Base-by-base conservation (phyloP, 1,284 basidiomycete genomes). In the Boletus coffeatus region DNA sequence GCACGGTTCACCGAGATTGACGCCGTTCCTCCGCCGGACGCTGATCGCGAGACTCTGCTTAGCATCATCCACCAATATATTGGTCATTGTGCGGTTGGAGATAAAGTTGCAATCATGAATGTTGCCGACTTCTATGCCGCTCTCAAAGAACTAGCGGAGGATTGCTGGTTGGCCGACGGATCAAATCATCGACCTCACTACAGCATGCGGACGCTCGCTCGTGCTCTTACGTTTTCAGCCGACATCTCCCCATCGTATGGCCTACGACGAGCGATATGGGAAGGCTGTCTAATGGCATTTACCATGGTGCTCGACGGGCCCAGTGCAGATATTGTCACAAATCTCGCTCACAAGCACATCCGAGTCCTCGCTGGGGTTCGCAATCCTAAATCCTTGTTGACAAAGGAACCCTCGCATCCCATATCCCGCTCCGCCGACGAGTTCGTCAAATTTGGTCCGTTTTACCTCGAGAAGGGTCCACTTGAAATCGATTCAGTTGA, bases 261-360 rank as follows among this genome's bases (percentile, higher is more conserved):
- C 25, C 77, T 97, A 14, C 87, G 95, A 55, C 82, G 97, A 41
- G 90, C 93, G 1, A 79, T 99, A 16, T 98, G 93, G 91, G 97
- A 99, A 76, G 96, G 96, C 3, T 95, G 93, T 72, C 73, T 96
- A 65, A 99, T 99, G 97, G 89, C 94, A 0, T 99, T 99, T 76
- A 97, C 94, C 4, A 97, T 98, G 93, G 87, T 92, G 2, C 82
- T 99, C 48, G 94, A 98, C 70, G 79, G 78, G 1, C 76, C 82
- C n/a, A 95, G 94, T 69, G 82, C 86, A 0, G 80, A 83, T 57
- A 74, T 84, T n/a, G 92, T 94, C 2, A 84, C 81, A 6, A 77
- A 77, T 13, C 79, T 96, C 13, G 89, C 91, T 11, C 87, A 91
- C 67, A 88, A 86, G 69, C 84, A 95, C 74, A 81, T 98, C 21